Evolutionary conservation across 768 basidiomycete species (phyloP).

Genomic region (Pleurotus eryngii): DNA sequence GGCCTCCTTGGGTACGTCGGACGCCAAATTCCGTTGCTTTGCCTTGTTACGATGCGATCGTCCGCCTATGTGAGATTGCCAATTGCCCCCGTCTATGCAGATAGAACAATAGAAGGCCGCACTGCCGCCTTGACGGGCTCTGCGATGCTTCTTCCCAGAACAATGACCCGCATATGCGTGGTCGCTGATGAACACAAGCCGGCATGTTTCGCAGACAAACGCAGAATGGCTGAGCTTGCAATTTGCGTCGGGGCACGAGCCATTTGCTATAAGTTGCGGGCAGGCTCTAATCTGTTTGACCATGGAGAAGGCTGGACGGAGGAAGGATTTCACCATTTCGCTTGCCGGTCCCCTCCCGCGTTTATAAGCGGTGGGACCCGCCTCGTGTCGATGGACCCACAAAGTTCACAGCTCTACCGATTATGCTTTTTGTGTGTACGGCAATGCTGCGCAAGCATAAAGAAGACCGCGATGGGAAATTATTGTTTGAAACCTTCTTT

Average conservation of each 20-base stretch:
- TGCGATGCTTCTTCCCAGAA: slow-evolving; percentile 24
- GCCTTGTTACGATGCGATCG: slow-evolving; percentile 18
- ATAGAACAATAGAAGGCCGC: slow-evolving; percentile 24
- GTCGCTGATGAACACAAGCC: slow-evolving; percentile 24
- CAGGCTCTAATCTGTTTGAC: neutral
- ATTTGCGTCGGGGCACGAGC: slow-evolving; percentile 12
- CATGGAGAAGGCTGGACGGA: neutral
- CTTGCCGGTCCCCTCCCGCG: neutral
- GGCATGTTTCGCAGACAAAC: slow-evolving; percentile 21
- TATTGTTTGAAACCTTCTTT: neutral
- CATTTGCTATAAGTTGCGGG: neutral
- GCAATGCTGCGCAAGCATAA: too few relatives aligned
- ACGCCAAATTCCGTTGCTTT: slow-evolving; percentile 14
- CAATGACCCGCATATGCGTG: slow-evolving; percentile 26
- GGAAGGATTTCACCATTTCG: neutral
- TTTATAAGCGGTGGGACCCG: neutral
- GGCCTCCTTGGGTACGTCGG: slow-evolving; percentile 28
- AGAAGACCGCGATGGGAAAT: too few relatives aligned
- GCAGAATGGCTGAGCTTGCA: slow-evolving; percentile 5
- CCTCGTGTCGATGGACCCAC: neutral
- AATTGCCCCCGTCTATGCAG: slow-evolving; percentile 24
- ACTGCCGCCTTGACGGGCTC: slow-evolving; percentile 19
- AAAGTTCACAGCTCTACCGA: too few relatives aligned
- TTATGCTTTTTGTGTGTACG: slow-evolving; percentile 13
- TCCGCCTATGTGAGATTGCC: slow-evolving; percentile 16